Evolutionary conservation across 169 alveolate species (phyloP).

Genomic region (Eimeria brunetti): DNA sequence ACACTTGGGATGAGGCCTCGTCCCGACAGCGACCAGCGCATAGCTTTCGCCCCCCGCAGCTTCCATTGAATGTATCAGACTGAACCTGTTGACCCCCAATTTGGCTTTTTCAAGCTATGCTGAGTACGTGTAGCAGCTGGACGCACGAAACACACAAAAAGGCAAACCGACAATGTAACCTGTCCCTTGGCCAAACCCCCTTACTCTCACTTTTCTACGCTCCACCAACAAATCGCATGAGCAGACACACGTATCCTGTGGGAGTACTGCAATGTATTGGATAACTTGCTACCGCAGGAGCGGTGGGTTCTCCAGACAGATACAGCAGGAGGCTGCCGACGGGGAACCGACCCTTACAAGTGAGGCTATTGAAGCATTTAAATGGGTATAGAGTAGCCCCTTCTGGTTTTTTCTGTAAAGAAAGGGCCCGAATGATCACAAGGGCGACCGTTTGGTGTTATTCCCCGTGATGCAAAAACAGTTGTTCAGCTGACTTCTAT

Average conservation of each 20-base stretch:
- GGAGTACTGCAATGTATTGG: neutral
- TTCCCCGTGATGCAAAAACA: neutral
- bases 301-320: neutral
- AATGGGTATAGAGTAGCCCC: too few species aligned
- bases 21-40: constrained; percentile 30
- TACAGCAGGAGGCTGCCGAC: neutral
- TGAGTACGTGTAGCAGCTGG: neutral
- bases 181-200: neutral
- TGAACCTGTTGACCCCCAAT: neutral
- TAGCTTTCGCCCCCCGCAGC: neutral
- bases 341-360: neutral
- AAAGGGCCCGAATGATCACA: neutral
- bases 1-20: constrained; percentile 58
- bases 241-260: neutral
- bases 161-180: neutral
- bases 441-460: neutral
- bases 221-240: neutral
- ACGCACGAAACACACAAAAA: neutral
- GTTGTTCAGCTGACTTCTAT: neutral
- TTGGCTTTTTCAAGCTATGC: neutral
- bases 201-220: too few species aligned
- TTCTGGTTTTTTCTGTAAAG: too few species aligned
- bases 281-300: neutral
- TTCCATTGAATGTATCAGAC: neutral
- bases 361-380: neutral